Evolutionary conservation across 345 rosid genomes (phyloP), one percentile per base, ranked within the genome.

Genomic region (Eucalyptus cloeziana): DNA sequence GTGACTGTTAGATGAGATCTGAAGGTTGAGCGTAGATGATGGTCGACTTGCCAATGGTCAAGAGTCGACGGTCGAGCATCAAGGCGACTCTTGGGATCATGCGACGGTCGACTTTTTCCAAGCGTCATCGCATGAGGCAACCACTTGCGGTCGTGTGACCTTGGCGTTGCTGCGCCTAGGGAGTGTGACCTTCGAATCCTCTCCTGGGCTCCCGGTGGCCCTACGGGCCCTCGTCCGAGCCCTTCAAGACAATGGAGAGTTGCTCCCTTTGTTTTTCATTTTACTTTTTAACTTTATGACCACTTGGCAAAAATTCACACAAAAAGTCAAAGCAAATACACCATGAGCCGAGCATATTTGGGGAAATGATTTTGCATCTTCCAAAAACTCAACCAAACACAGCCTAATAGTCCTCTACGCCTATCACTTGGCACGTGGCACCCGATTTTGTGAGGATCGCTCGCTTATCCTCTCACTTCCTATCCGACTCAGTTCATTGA

Each of bases 181-280:
- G 1, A 6, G 69, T 4, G 14, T 5, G 31, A 13, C 3, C 37
- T 64, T 13, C 8, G 37, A 14, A 64, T 31, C 37, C 9, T n/a
- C 76, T 25, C 76, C 9, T 64, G 37, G 76, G 76, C 76, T 64
- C 5, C 0, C 5, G 10, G 10, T n/a, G 10, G 76, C 37, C 37
- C 76, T 7, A 3, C 21, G 19, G 8, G 21, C 43, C 22, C 76
- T 0, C 3, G 7, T 0, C 9, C 9, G 1, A 15, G 40, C 22
- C 43, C 79, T 67, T n/a, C 11, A 16, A 31, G n/a, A 56, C 62
- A 9, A 56, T 56, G 27, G 27, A 56, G 30, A 56, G 13, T 56
- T 22, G 30, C 40, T 31, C 22, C 22, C 33, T 62, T 30, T 30
- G 37, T 62, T 62, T 62, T 30, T 30, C 17, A 13, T 30, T 62